Base-by-base conservation (phyloP, 768 basidiomycete species). In the Amanita brunnescens region DNA sequence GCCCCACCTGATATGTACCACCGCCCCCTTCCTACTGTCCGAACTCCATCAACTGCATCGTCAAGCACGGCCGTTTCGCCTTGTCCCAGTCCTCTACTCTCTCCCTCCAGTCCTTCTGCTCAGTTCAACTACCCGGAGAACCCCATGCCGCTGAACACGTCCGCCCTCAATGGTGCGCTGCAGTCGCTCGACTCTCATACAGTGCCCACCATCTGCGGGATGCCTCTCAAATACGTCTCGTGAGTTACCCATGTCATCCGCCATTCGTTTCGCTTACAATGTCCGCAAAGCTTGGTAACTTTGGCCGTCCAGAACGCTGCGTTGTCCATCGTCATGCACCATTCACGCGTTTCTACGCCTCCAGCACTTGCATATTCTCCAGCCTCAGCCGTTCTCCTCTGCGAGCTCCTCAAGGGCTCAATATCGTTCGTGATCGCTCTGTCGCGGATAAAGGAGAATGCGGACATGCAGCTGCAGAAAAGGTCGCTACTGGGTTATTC, bases 261-360 rank as follows among this genome's bases (percentile, higher is more conserved):
- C 46, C 7, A 34, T 18, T 51, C 47, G 4, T 34, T 42, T 35
- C 38, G 18, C 21, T 54, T 21, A 52, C 48, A 26, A 29, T 49
- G 24, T 13, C 47, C 38, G 21, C 35, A 42, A 59, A 87, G 87
- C 12, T 75, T 91, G 53, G 80, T 92, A 56, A 90, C 88, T 14
- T 80, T 94, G 45, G 91, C 91, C 4, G 85, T 95, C 2, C 95
- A 99, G 72, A 98, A 98, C 69, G 91, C 91, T 26, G 83, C 90
- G 8, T 73, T 99, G 44, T 93, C 93, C 48, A 92, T 99, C 62
- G 90, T 98, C 57, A 95, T 99, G 90, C 93, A 97, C 73, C 91
- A 97, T 68, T 97, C 96, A n/a, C 82, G 96, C 54, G 85, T 92
- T 52, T 87, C 89, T 2, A 87, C 80, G 0, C 80, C 91, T 6